Percentiles rank a stretch among this genome's conserved stretches.
These are phyloP conservation scores for Petasospora rhodanensis DNA, from an alignment of 1,139 yeast species.

Conservation along the genomic window DNA sequence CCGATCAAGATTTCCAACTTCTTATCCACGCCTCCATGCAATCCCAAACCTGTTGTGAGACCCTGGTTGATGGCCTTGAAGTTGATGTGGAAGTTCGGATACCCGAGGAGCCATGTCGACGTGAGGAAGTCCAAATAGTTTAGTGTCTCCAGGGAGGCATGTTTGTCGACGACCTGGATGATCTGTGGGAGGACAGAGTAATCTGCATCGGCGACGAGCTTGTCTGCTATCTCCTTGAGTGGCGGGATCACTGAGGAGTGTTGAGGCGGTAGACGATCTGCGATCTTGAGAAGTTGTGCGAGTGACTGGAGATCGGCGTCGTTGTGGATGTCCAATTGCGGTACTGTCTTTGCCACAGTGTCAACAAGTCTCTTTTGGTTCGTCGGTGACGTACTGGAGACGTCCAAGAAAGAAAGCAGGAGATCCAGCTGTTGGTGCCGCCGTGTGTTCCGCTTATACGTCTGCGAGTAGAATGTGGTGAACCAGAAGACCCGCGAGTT, in stretches of 20 bases:
- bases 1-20: conserved; percentile 11
- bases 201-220: conserved; percentile 4
- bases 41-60: neutral
- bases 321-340: conserved; percentile 3
- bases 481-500: conserved; percentile 18
- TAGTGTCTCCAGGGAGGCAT: conserved; percentile 3
- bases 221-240: conserved; percentile 1
- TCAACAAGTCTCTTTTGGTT: conserved; percentile 3
- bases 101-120: conserved; percentile 4
- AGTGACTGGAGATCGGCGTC: conserved; percentile 3
- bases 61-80: conserved; percentile 3
- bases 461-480: conserved; percentile 22
- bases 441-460: conserved; percentile 9
- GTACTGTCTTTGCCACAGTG: conserved; percentile 5
- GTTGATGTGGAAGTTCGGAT: conserved; percentile 9
- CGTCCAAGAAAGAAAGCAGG: conserved; percentile 1
- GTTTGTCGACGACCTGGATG: conserved; percentile 4
- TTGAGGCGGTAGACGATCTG: conserved; percentile 1
- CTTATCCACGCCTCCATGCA: conserved; percentile 3
- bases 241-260: conserved; percentile 1
- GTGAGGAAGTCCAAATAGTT: conserved; percentile 9
- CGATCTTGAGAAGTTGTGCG: conserved; percentile 4
- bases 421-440: conserved; percentile 9
- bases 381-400: neutral
- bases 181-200: conserved; percentile 3